Percentiles rank a stretch among this genome's conserved stretches.
phyloP scores from a whole-genome alignment of 257 asterid species.

The Oldenlandia corymbosa region DNA sequence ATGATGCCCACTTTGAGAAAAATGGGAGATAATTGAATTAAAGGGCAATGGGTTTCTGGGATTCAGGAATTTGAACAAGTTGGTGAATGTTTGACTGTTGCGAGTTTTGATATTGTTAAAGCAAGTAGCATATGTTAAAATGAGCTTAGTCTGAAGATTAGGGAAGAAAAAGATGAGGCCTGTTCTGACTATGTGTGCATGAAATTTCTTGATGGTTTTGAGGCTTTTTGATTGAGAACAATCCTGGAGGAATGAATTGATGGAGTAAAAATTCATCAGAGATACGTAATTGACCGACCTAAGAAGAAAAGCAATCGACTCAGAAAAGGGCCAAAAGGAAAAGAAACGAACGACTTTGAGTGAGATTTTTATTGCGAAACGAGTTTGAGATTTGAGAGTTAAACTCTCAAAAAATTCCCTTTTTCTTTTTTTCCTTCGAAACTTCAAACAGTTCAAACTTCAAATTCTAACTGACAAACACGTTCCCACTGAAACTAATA shows the following conservation, averaged over 20 bases:
- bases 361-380: too few relatives aligned
- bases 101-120: constrained; percentile 6
- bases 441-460: too few relatives aligned
- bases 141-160: constrained; percentile 52
- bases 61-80: constrained; percentile 45
- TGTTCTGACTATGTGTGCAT: constrained; percentile 44
- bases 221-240: constrained; percentile 48
- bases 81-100: constrained; percentile 27
- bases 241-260: constrained; percentile 38
- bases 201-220: constrained; percentile 33
- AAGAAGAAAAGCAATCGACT: too few relatives aligned
- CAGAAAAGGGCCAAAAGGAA: too few relatives aligned
- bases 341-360: too few relatives aligned
- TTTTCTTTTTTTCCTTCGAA: too few relatives aligned
- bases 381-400: too few relatives aligned
- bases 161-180: constrained; percentile 51
- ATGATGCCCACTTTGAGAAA: constrained; percentile 49
- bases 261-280: constrained; percentile 30
- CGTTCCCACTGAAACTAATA: too few relatives aligned
- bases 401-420: too few relatives aligned
- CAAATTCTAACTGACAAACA: too few relatives aligned
- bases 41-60: constrained; percentile 57
- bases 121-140: constrained; percentile 37
- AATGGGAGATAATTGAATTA: constrained; percentile 62
- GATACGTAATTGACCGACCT: constrained; percentile 12